Evolutionary conservation across 129 eudicot species (phyloP), one percentile per base, ranked within the genome.

Genomic region (Lonicera japonica): DNA sequence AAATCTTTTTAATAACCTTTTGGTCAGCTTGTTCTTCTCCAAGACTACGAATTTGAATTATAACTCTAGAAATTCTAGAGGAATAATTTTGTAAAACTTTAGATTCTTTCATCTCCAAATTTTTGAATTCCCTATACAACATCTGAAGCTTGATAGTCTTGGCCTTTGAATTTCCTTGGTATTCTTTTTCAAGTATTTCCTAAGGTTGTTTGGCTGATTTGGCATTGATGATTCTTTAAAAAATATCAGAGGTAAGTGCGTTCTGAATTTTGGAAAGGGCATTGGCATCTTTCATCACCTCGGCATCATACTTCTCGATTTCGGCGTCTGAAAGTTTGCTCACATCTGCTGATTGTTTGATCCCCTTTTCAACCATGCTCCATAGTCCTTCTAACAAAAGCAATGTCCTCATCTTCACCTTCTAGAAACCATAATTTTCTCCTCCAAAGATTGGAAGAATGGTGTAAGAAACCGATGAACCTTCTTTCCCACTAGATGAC

Each of bases 31-130:
- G 19, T 0, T 11, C 17, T 19, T 70, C 68, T 11, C 67, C 68
- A 56, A 34, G 56, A 0, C 60, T 15, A 19, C 56, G 2, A 24
- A 50, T 18, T 15, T 70, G 75, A 61, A 15, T 50, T 1, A 61
- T 61, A 3, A 51, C 41, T 15, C 15, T 34, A 54, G 25, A 60
- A 5, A 53, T 19, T 50, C 54, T 54, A 13, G 67, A 60, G 6
- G 36, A 60, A 22, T 12, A 70, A 13, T 60, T 61, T 10, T 43
- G 25, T 1, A 70, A 5, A 1, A 7, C 8, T 34, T 70, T 66
- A n/a, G 10, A n/a, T 2, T 51, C 60, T 5, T 70, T 70, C 75
- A 70, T 70, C 15, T 15, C 20, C 19, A 69, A 15, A 25, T 17
- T 69, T 47, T 67, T 59, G 8, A 58, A 69, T 6, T 58, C 66